Evolutionary conservation across 805 yeast species (phyloP).

Genomic region (Clavispora santaluciae): DNA sequence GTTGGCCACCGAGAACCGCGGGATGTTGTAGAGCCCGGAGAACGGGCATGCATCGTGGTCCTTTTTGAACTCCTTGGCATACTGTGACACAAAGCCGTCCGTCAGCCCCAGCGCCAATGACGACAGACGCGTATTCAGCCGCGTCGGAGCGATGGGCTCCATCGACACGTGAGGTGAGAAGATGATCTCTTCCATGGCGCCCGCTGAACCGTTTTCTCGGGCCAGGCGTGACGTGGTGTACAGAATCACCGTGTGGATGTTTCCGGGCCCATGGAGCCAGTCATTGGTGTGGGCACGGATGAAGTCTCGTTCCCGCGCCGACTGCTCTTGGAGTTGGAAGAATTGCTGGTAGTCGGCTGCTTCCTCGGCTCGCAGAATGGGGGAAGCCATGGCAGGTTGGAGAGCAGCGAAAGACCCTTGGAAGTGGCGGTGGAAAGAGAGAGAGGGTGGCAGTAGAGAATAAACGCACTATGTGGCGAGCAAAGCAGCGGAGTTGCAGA

Average conservation of each 20-base stretch:
- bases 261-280: conserved; percentile 27
- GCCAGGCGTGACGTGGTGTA: conserved; percentile 13
- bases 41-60: conserved; percentile 13
- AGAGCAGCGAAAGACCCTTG: too few species aligned
- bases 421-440: too few species aligned
- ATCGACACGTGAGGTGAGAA: conserved; percentile 21
- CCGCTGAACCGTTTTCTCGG: conserved; percentile 10
- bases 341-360: conserved; percentile 1
- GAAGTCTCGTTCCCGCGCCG: conserved; percentile 5
- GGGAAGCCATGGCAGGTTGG: background rate
- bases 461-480: too few species aligned
- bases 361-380: background rate
- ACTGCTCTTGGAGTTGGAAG: conserved; percentile 1
- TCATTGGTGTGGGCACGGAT: conserved; percentile 1
- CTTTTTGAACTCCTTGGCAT: conserved; percentile 5
- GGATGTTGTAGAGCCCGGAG: conserved; percentile 14
- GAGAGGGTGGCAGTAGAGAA: too few species aligned
- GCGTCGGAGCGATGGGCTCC: conserved; percentile 15
- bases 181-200: conserved; percentile 12
- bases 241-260: conserved; percentile 25
- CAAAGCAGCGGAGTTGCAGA: too few species aligned
- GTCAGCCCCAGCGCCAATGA: conserved; percentile 14
- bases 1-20: conserved; percentile 9
- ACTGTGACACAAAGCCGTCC: background rate
- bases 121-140: conserved; percentile 12